phyloP scores from a whole-genome alignment of 257 asterid species.

The Jacaranda copaia region DNA sequence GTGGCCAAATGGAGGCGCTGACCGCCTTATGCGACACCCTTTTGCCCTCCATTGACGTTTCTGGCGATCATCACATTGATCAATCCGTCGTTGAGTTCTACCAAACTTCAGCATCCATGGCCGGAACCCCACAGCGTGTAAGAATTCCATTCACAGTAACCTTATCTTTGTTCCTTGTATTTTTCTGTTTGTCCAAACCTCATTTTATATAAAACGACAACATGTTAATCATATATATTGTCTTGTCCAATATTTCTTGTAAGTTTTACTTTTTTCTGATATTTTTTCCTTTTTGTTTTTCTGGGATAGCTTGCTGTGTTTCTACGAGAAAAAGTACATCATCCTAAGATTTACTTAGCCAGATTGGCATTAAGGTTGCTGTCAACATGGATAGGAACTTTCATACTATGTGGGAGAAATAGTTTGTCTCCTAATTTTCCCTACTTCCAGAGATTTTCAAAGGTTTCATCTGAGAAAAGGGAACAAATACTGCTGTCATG shows the following conservation, averaged over 20 bases:
- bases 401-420: conserved; percentile 59
- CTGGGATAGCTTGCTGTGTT: conserved; percentile 49
- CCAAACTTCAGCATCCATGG: conserved; percentile 69
- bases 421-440: conserved; percentile 63
- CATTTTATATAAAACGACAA: no score
- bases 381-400: conserved; percentile 75
- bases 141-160: conserved; percentile 10
- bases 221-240: no score
- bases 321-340: conserved; percentile 51
- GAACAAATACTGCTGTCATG: conserved; percentile 59
- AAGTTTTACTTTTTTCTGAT: no score
- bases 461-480: conserved; percentile 47
- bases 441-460: conserved; percentile 60
- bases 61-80: not conserved
- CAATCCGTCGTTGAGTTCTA: conserved; percentile 39
- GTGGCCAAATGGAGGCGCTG: conserved; percentile 63
- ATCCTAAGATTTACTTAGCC: conserved; percentile 57
- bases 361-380: conserved; percentile 51
- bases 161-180: no score
- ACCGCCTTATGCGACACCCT: conserved; percentile 64
- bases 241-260: not conserved
- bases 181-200: no score
- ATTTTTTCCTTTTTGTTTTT: not conserved
- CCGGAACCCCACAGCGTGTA: conserved; percentile 63
- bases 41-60: conserved; percentile 52